phyloP scores from a whole-genome alignment of 1,139 yeast species.

The Zhuliangozyma parablackwelliae region DNA sequence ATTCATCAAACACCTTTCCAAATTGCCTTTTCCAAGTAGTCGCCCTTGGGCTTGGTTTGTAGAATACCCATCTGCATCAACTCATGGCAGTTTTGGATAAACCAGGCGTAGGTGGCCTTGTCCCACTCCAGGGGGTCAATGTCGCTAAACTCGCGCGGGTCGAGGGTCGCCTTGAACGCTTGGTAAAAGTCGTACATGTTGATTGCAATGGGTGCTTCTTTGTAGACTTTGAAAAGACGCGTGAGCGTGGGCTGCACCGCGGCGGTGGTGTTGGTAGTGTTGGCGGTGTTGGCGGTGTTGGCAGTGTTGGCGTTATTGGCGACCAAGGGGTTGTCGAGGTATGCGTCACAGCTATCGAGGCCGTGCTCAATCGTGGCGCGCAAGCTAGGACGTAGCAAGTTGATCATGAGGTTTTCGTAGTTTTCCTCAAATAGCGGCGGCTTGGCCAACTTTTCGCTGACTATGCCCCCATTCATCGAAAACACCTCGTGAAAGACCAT shows the following conservation, averaged over 20 bases:
- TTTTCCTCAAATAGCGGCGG: constrained; percentile 31
- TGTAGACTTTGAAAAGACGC: constrained; percentile 61
- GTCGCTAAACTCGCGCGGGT: constrained; percentile 19
- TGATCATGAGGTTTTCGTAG: constrained; percentile 35
- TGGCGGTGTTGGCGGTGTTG: not conserved
- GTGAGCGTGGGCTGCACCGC: constrained; percentile 48
- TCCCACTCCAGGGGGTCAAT: constrained; percentile 32
- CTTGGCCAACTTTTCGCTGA: constrained; percentile 11
- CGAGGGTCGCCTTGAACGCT: constrained; percentile 61
- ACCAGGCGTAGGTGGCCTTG: constrained; percentile 36
- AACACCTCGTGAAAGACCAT: constrained; percentile 36
- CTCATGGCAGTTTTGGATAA: constrained; percentile 40
- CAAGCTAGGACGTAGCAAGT: constrained; percentile 35
- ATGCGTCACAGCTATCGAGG: constrained; percentile 25
- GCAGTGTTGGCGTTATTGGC: constrained; percentile 1
- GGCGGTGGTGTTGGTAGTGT: not conserved
- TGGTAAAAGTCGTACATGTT: constrained; percentile 75
- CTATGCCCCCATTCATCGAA: constrained; percentile 31
- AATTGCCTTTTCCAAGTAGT: constrained; percentile 40
- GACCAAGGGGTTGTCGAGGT: constrained; percentile 24
- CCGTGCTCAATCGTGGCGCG: constrained; percentile 29
- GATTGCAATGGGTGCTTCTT: constrained; percentile 74
- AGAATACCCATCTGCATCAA: constrained; percentile 37
- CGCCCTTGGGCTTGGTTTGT: constrained; percentile 42
- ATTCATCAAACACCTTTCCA: constrained; percentile 37